These are phyloP conservation scores for Phaeomoniella chlamydospora DNA, from an alignment of 2,329 filamentous ascomycete species.

Conservation along the genomic window DNA sequence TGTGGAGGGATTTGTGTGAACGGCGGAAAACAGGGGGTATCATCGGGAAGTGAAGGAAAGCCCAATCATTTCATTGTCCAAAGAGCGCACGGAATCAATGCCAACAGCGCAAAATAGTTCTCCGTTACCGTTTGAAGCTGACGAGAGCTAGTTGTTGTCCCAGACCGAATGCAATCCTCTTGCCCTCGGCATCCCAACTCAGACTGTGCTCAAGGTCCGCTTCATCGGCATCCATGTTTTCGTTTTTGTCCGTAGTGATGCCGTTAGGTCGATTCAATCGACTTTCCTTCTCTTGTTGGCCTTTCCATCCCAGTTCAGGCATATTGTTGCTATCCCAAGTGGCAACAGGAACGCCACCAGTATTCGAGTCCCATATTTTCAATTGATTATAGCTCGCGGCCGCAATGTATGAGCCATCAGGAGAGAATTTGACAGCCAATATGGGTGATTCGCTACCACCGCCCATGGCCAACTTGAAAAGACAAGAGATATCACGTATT, in stretches of 20 bases:
- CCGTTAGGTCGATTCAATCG: constrained; percentile 17
- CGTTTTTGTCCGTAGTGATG: constrained; percentile 15
- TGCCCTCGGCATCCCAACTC: constrained; percentile 39
- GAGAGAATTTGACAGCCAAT: constrained; percentile 27
- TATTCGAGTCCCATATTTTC: constrained; percentile 31
- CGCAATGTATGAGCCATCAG: constrained; percentile 30
- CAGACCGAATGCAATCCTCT: constrained; percentile 35
- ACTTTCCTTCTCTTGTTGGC: constrained; percentile 12
- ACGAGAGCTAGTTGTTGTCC: constrained; percentile 29
- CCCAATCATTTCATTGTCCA: too few relatives aligned
- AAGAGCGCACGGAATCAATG: too few relatives aligned
- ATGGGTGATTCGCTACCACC: constrained; percentile 14
- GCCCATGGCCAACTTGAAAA: constrained; percentile 10
- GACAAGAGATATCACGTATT: constrained; percentile 5
- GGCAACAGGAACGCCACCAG: constrained; percentile 26
- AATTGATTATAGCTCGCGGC: constrained; percentile 27
- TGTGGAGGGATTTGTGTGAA: too few relatives aligned
- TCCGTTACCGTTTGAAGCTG: background rate
- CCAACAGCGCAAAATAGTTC: too few relatives aligned
- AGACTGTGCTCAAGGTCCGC: constrained; percentile 22
- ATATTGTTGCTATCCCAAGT: constrained; percentile 16
- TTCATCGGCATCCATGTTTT: constrained; percentile 13
- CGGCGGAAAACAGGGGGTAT: too few relatives aligned
- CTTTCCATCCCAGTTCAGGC: constrained; percentile 15
- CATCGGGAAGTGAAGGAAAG: too few relatives aligned